Percentiles rank a stretch among this genome's conserved stretches.
These are phyloP conservation scores for Phytopythium helicoides DNA, from an alignment of 352 stramenopile genomes.

Conservation along the genomic window DNA sequence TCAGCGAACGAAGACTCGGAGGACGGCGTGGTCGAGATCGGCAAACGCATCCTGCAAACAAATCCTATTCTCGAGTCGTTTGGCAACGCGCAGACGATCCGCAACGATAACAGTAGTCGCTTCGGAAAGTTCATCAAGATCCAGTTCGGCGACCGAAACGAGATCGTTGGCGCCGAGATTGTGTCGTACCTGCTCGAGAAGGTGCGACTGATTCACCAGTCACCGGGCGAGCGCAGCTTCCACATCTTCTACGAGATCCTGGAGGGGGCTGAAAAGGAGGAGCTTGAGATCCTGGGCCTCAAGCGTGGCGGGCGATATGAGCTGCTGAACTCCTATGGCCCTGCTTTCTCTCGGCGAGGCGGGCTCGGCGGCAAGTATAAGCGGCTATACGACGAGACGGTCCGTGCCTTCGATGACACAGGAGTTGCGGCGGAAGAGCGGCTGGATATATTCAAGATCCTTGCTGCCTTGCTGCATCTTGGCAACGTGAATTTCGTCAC, in stretches of 20 bases:
- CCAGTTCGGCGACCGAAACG: constrained; percentile 76
- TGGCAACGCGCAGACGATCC: constrained; percentile 95
- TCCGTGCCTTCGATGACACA: constrained; percentile 76
- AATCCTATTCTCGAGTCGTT: constrained; percentile 98
- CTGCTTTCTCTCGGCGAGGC: constrained; percentile 22
- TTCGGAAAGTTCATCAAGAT: constrained; percentile 98
- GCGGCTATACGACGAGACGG: constrained; percentile 58
- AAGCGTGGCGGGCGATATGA: constrained; percentile 77
- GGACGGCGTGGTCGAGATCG: constrained; percentile 67
- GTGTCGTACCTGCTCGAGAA: constrained; percentile 98
- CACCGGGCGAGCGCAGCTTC: constrained; percentile 91
- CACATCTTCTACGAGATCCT: constrained; percentile 96
- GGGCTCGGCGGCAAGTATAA: constrained; percentile 48
- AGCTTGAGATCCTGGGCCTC: constrained; percentile 62
- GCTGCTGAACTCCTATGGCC: constrained; percentile 86
- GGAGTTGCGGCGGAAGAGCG: constrained; percentile 52
- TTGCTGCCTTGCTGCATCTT: constrained; percentile 93
- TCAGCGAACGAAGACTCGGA: constrained; percentile 12
- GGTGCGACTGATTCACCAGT: constrained; percentile 93
- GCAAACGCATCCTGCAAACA: constrained; percentile 91
- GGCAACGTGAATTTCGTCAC: constrained; percentile 92
- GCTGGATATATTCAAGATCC: constrained; percentile 60
- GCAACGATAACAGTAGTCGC: constrained; percentile 95
- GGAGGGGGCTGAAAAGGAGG: constrained; percentile 67
- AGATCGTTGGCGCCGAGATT: constrained; percentile 92